Evolutionary conservation across 495 filamentous ascomycete genomes (phyloP), one percentile per base, ranked within the genome.

Genomic region (Aspergillus sparsus): DNA sequence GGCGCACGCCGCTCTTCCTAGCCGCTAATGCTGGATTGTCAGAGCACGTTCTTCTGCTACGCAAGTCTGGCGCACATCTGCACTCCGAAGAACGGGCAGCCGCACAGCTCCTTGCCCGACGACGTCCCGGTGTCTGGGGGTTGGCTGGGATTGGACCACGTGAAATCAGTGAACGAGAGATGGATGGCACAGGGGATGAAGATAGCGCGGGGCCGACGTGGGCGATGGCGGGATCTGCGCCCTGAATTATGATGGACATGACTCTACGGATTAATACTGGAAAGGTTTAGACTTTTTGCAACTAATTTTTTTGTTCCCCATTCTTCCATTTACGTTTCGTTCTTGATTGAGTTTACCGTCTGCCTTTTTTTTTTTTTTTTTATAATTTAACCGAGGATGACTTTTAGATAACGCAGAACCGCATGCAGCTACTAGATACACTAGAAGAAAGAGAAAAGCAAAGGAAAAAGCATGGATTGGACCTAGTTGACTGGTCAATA

Each of bases 1-100:
- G 90, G 56, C 87, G 89, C 66, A 96, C 92, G 49, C 91, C 93
- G 37, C 77, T 96, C 50, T 93, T 88, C 70, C 76, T 93, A 34
- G 90, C 91, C 6, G 84, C 86, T 62, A 82, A 84, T 50, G 81
- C 84, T 13, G 83, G 85, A 36, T 72, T 84, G 45, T 72, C 73
- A 1, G 86, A 86, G 55, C 83, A 89, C 66, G 87, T 89, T 6
- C 62, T 73, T 41, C 70, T 96, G 62, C 73, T 97, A 35, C 81
- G 78, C 47, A 82, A 86, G 66, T 85, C 85, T 2, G 90, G 90
- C 0, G 90, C 88, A 4, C 84, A 89, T 77, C 74, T 93, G 46
- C 87, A 90, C 65, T 74, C 80, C 1, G 83, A 83, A 49, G 86
- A 89, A 69, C 69, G 84, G 61, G 70, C 79, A 35, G 75, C 77